Base-by-base conservation (phyloP, 306 rosid species). In the Pyrus betulifolia region DNA sequence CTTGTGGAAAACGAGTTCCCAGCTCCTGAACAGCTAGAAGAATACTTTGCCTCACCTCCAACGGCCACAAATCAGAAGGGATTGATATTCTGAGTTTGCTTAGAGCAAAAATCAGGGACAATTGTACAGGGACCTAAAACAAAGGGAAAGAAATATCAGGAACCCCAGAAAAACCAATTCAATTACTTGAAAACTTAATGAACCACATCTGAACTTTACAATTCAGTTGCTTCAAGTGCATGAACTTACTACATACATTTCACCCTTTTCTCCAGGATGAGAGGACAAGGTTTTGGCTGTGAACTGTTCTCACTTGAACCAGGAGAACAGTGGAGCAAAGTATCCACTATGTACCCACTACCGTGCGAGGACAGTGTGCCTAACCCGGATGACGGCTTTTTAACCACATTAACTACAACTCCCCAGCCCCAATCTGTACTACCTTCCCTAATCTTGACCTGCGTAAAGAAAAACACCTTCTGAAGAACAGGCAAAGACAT, bases 371-470 rank as follows among this genome's bases (percentile, higher is more conserved):
- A 66, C 59, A 72, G 64, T 49, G 76, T 21, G 30, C 84, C 82
- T 51, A 27, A 75, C 40, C 84, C 85, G 1, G 84, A 72, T 61
- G 97, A 81, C n/a, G 96, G 93, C 83, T 87, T 90, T 89, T 90
- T 95, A 42, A 95, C 86, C 80, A 95, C 92, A 75, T 95, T 95
- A 71, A 95, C 98, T 45, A 92, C 98, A 83, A 95, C 97, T 78
- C 97, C 98, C 97, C 98, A 95, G 72, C 98, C 97, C 98, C 98
- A 95, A 79, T 95, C 98, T 76, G 97, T 92, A 60, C 97, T 92
- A 19, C 98, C 98, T 85, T 95, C 98, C 87, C 97, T 88, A 75
- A 95, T 77, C 85, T 87, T 92, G 76, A 95, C 88, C 98, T 95
- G 86, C 65, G 81, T 60, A 65, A 74, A 44, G 60, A 62, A 74